Evolutionary conservation across 169 alveolate genomes (phyloP).

Genomic region (Cryptosporidium ubiquitum): DNA sequence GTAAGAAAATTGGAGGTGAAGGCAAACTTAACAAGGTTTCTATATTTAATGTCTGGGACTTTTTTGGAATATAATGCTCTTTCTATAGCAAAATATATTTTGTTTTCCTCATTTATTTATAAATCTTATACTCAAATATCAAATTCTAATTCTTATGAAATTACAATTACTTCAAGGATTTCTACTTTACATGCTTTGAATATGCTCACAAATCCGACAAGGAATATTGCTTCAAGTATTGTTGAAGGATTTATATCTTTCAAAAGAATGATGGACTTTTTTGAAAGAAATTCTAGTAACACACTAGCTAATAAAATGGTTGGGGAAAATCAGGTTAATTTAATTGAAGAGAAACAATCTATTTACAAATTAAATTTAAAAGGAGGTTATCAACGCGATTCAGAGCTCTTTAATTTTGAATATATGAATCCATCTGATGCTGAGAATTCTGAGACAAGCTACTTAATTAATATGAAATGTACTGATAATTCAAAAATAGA

Average conservation of each 20-base stretch:
- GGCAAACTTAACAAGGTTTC: slow-evolving; percentile 21
- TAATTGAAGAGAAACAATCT: not conserved
- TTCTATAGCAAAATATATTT: slow-evolving; percentile 18
- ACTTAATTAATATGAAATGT: not conserved
- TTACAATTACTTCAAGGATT: slow-evolving; percentile 1
- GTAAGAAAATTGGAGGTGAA: slow-evolving; percentile 1
- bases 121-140: not conserved
- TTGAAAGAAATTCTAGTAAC: not conserved
- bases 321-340: not conserved
- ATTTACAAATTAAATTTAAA: not conserved
- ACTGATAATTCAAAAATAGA: not conserved
- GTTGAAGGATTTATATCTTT: slow-evolving; percentile 43
- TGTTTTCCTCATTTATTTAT: slow-evolving; percentile 11
- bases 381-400: not conserved
- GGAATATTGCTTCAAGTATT: slow-evolving; percentile 23
- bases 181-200: slow-evolving; percentile 43
- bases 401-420: not conserved
- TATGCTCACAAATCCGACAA: slow-evolving; percentile 35
- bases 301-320: not conserved
- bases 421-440: not conserved
- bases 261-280: slow-evolving; percentile 2
- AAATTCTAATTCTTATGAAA: not conserved
- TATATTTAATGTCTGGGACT: slow-evolving; percentile 18
- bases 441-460: not conserved
- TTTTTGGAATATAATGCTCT: slow-evolving; percentile 61